Base-by-base conservation (phyloP, 2,329 filamentous ascomycete genomes). In the Septoria linicola region DNA sequence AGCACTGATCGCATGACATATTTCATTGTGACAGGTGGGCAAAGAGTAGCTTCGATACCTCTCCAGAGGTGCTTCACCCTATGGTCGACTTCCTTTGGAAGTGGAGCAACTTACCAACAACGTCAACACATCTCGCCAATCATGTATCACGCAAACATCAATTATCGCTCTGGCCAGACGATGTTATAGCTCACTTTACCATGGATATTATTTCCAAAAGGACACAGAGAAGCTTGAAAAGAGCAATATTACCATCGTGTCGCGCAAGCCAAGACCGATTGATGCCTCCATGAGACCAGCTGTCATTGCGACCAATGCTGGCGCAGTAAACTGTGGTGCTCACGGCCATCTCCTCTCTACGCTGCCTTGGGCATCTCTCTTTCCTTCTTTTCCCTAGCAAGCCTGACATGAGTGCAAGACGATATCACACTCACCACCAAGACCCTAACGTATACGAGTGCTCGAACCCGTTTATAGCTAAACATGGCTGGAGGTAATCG, bases 401-500 rank as follows among this genome's bases (percentile, higher is more conserved):
- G 31, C 27, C 25, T 34, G 45, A 20, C 37, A 41, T 49, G 45
- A 49, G 23, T 36, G 20, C 27, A 16, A 21, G 19, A 47, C 21
- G 34, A 21, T 8, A 35, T 21, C 27, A 19, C 30, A 25, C 8
- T 35, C 13, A 41, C 27, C n/a, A 20, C 14, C 16, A 32, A 20
- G 25, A n/a, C 32, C 20, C 25, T 35, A 23, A 23, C 8, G 8
- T 17, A 25, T 36, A 49, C 23, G 14, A 31, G 25, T 25, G 13
- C 27, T 49, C 45, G 27, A 10, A 23, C 16, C 39, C 17, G 10
- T n/a, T 48, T 31, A 27, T 40, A 31, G 5, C 17, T 16, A 31
- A 49, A 13, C 23, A 49, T 49, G 45, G 45, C 36, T 23, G 45
- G 27, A 41, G 34, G 20, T 32, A 19, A 49, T 34, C 5, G 5